Percentiles rank a stretch among this genome's conserved stretches.
phyloP scores from a whole-genome alignment of 768 basidiomycete species.

The Amanita rimosa region DNA sequence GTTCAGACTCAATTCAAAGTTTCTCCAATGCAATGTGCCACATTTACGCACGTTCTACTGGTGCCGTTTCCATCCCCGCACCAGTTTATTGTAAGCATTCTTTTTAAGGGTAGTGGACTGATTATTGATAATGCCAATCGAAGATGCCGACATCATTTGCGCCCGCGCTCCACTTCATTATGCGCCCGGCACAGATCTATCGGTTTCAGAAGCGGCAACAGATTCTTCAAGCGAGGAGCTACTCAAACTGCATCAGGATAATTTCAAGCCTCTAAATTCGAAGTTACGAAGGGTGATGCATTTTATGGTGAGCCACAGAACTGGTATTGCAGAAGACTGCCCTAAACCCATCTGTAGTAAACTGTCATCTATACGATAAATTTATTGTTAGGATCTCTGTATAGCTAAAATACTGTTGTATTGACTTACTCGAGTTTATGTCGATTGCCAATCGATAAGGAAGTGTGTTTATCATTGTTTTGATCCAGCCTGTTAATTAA shows the following conservation, averaged over 20 bases:
- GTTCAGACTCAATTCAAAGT: constrained; percentile 57
- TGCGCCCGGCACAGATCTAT: constrained; percentile 49
- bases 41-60: constrained; percentile 69
- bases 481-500: not conserved
- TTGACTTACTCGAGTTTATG: not conserved
- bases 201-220: constrained; percentile 29
- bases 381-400: not conserved
- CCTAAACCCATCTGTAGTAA: not conserved
- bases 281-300: constrained; percentile 46
- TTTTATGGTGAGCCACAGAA: constrained; percentile 30
- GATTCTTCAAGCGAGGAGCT: constrained; percentile 30
- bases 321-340: not conserved
- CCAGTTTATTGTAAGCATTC: constrained; percentile 65
- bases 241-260: constrained; percentile 36
- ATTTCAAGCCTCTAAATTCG: constrained; percentile 47
- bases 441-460: not conserved
- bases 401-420: not conserved
- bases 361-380: not conserved
- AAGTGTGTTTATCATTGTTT: not conserved
- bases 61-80: constrained; percentile 77
- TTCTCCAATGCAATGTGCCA: constrained; percentile 68
- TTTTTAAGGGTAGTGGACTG: too few species aligned
- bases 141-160: constrained; percentile 81
- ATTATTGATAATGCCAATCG: constrained; percentile 8
- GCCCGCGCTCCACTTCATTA: constrained; percentile 75